Percentiles rank a stretch among this genome's conserved stretches.
Conservation (phyloP, 1,139 yeast genomes). For the Pichia sp. region DNA sequence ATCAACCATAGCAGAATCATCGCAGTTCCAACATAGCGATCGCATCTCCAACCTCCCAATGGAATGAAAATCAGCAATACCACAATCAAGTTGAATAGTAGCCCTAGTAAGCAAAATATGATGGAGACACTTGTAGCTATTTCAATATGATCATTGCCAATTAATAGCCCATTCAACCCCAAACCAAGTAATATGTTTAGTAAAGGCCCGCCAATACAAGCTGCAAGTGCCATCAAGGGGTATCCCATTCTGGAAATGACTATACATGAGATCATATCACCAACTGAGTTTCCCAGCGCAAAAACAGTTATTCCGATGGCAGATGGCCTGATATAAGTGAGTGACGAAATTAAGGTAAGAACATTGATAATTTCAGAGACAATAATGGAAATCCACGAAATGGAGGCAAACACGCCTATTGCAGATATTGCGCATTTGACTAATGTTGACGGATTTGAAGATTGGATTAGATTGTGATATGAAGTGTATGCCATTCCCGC, state of each 20-base stretch:
- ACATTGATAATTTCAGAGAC: constrained; percentile 73
- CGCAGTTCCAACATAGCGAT: constrained; percentile 45
- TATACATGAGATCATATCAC: constrained; percentile 80
- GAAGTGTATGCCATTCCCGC: constrained; percentile 7
- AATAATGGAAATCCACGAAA: constrained; percentile 67
- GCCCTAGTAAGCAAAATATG: constrained; percentile 41
- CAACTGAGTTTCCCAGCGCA: constrained; percentile 89
- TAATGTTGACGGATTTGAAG: constrained; percentile 18
- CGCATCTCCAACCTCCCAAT: constrained; percentile 57
- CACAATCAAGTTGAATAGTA: constrained; percentile 46
- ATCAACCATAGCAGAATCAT: constrained; percentile 51
- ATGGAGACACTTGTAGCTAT: constrained; percentile 14
- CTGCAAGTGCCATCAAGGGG: constrained; percentile 89
- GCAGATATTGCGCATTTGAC: constrained; percentile 35
- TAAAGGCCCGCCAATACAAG: constrained; percentile 92
- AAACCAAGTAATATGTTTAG: constrained; percentile 55
- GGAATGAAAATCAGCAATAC: constrained; percentile 53
- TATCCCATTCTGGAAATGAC: constrained; percentile 82
- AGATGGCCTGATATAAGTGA: constrained; percentile 65
- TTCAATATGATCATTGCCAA: constrained; percentile 22
- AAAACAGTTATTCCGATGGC: constrained; percentile 79
- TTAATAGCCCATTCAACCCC: constrained; percentile 57
- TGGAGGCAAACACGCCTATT: constrained; percentile 60
- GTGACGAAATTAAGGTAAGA: constrained; percentile 54
- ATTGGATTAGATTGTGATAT: constrained; percentile 17